phyloP scores from a whole-genome alignment of 345 rosid species.

The Adansonia digitata region DNA sequence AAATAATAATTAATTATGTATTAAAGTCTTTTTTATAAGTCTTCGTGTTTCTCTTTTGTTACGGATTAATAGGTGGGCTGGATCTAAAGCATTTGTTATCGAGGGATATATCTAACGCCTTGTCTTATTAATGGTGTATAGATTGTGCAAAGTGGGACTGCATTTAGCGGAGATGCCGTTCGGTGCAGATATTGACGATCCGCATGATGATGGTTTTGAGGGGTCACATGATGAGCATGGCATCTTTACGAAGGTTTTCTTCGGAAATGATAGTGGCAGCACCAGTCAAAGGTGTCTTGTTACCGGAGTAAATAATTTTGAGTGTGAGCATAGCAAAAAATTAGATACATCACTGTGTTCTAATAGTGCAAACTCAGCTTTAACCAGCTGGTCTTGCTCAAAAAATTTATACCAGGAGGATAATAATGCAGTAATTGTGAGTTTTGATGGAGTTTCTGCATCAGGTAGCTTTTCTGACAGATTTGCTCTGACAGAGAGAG shows the following conservation, averaged over 20 bases:
- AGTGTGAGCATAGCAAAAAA: constrained; percentile 37
- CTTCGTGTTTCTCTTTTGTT: background rate
- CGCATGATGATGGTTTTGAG: constrained; percentile 48
- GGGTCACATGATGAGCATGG: constrained; percentile 51
- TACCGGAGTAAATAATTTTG: constrained; percentile 44
- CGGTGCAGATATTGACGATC: constrained; percentile 26
- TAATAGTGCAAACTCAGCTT: constrained; percentile 54
- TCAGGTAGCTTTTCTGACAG: constrained; percentile 30
- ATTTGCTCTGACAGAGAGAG: constrained; percentile 28
- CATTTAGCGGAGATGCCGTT: constrained; percentile 32
- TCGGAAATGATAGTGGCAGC: constrained; percentile 33
- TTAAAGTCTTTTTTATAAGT: background rate
- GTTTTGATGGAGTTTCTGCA: constrained; percentile 22
- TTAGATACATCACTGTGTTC: constrained; percentile 36
- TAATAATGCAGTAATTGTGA: constrained; percentile 26
- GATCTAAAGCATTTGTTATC: background rate
- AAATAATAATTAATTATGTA: background rate
- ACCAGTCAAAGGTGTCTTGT: constrained; percentile 42
- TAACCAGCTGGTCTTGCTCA: constrained; percentile 45
- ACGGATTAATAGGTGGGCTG: background rate
- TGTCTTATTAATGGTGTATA: constrained; percentile 16
- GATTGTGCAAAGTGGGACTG: constrained; percentile 19
- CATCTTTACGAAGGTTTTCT: constrained; percentile 56
- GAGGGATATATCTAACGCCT: background rate
- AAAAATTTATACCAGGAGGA: constrained; percentile 26